Evolutionary conservation across 768 basidiomycete species (phyloP), one percentile per base, ranked within the genome.

Genomic region (Asterophora lycoperdoides): DNA sequence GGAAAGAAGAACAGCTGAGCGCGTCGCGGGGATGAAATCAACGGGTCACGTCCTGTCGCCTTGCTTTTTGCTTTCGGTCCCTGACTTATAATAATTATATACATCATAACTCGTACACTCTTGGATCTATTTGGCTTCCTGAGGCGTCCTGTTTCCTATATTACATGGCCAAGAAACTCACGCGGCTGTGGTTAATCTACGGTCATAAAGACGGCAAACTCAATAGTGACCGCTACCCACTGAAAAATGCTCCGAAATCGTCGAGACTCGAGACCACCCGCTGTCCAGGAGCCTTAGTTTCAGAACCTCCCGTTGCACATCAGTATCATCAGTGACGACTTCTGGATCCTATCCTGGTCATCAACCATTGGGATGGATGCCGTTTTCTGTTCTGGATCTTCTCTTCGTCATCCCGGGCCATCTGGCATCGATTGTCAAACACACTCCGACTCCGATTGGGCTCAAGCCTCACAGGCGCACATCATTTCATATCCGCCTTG

Each of bases 401-500:
- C 46, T 51, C 40, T 52, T 36, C 39, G 46, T 48, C 48, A 55
- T 56, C 32, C 42, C 41, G 29, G n/a, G 26, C 34, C 35, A 23
- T 23, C 23, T 23, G 23, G 23, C 23, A 54, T 54, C 48, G 55
- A 53, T 56, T 54, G 51, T 45, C 47, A 46, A 54, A 54, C 53
- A 54, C 44, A 44, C 53, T 54, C 48, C 44, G 48, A 44, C 53
- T 54, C 48, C 44, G 48, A 54, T 42, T 49, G 44, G 42, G 44
- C 39, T 39, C 41, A 41, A 30, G 30, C 17, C 48, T 39, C 36
- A 41, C 45, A 51, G 40, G 35, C 51, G 44, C 46, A 43, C 50
- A 41, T 46, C 23, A 35, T 43, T 56, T 55, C 55, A 56, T 59
- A 39, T 56, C 49, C 51, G 55, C 49, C 46, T 45, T 44, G 44